Percentiles rank a stretch among this genome's conserved stretches.
phyloP scores from a whole-genome alignment of 768 basidiomycete species.

The Plicaturopsis crispa region DNA sequence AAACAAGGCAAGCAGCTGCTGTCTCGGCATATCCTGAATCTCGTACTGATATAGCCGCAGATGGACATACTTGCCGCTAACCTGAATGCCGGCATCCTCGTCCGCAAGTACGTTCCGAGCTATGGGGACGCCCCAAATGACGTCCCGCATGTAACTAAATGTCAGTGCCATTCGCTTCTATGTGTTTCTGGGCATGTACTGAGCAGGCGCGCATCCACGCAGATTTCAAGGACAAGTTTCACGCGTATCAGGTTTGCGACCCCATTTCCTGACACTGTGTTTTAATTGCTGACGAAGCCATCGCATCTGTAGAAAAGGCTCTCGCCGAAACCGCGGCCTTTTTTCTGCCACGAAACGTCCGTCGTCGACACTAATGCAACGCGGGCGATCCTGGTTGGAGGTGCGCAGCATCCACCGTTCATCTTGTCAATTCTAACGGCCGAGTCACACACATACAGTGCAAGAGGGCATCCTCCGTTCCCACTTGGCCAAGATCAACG shows the following conservation, averaged over 20 bases:
- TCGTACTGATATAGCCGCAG: slow-evolving; percentile 19
- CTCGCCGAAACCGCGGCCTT: slow-evolving; percentile 49
- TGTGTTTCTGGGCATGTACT: neutral
- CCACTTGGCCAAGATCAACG: slow-evolving; percentile 23
- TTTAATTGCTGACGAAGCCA: neutral
- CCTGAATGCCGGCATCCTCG: slow-evolving; percentile 45
- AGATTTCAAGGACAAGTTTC: slow-evolving; percentile 72
- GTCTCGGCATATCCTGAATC: neutral
- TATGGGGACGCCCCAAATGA: slow-evolving; percentile 56
- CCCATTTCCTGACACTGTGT: neutral
- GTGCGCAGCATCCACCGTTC: slow-evolving; percentile 7
- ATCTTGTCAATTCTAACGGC: neutral
- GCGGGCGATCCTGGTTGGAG: slow-evolving; percentile 25
- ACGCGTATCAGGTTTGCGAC: slow-evolving; percentile 46
- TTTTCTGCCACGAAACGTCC: slow-evolving; percentile 65
- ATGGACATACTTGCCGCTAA: slow-evolving; percentile 54
- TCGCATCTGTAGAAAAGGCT: slow-evolving; percentile 35
- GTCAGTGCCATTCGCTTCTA: slow-evolving; percentile 32
- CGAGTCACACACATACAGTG: slow-evolving; percentile 14
- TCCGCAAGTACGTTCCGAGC: slow-evolving; percentile 54
- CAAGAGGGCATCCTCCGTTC: slow-evolving; percentile 30
- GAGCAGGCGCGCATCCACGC: slow-evolving; percentile 2
- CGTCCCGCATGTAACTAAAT: slow-evolving; percentile 49
- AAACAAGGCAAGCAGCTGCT: slow-evolving; percentile 46
- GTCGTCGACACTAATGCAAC: slow-evolving; percentile 46